Conservation (phyloP, 495 filamentous ascomycete species). For the Letharia lupina region DNA sequence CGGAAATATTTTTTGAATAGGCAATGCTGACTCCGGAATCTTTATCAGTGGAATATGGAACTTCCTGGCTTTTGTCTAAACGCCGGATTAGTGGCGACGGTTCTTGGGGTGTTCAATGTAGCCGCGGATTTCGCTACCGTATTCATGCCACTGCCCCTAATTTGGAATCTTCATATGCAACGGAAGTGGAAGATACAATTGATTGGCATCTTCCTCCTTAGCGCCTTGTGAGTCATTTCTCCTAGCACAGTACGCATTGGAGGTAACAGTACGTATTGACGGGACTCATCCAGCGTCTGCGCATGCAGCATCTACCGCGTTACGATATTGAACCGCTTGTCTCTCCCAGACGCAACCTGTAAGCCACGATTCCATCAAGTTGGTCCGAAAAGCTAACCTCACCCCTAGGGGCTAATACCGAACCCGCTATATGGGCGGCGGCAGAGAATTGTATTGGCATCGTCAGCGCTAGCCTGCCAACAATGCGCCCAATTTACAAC, state of each 20-base stretch:
- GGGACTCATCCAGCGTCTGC: background rate
- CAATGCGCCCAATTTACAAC: slow-evolving; percentile 11
- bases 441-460: slow-evolving; percentile 6
- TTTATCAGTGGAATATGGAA: background rate
- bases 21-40: background rate
- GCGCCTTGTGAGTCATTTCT: background rate
- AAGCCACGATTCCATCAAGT: background rate
- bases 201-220: background rate
- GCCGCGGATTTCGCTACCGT: background rate
- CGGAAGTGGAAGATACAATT: background rate
- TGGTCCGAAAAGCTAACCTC: background rate
- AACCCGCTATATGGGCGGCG: slow-evolving; percentile 1
- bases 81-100: background rate
- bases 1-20: background rate
- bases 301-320: background rate
- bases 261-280: background rate
- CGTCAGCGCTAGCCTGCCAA: slow-evolving; percentile 6
- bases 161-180: background rate
- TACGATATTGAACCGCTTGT: background rate
- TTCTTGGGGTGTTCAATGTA: background rate
- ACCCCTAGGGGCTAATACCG: background rate
- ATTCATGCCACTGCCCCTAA: background rate
- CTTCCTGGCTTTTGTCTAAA: background rate
- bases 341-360: background rate
- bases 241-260: background rate